These are phyloP conservation scores for Aspergillus nidulans DNA, from an alignment of 495 filamentous ascomycete species.

Conservation along the genomic window DNA sequence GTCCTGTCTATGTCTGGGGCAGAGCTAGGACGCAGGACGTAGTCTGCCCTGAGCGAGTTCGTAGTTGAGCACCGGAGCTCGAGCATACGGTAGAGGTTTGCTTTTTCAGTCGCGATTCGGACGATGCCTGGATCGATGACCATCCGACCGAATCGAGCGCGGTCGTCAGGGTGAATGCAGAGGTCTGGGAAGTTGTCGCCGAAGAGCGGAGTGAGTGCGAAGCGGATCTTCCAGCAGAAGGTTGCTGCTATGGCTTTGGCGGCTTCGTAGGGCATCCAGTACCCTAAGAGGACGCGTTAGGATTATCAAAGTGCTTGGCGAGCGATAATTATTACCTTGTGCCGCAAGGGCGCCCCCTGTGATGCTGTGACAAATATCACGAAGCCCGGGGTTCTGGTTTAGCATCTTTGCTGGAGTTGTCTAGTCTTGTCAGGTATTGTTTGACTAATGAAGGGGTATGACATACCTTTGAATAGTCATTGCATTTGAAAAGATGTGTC, in stretches of 20 bases:
- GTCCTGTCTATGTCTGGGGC: slow-evolving; percentile 1
- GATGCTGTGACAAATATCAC: slow-evolving; percentile 85
- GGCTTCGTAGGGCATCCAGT: slow-evolving; percentile 91
- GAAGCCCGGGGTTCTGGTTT: slow-evolving; percentile 71
- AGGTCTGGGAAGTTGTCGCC: slow-evolving; percentile 69
- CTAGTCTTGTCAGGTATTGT: slow-evolving; percentile 37
- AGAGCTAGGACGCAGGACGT: slow-evolving; percentile 1
- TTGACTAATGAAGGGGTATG: background rate
- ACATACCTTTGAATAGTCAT: slow-evolving; percentile 75
- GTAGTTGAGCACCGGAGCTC: slow-evolving; percentile 12
- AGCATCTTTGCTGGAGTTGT: slow-evolving; percentile 82
- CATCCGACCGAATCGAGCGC: slow-evolving; percentile 59
- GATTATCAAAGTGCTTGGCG: background rate
- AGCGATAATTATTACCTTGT: slow-evolving; percentile 62
- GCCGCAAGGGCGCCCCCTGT: slow-evolving; percentile 85
- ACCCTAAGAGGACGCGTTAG: slow-evolving; percentile 45
- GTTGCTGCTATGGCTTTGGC: slow-evolving; percentile 80
- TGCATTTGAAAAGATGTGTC: slow-evolving; percentile 91
- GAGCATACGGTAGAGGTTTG: slow-evolving; percentile 42
- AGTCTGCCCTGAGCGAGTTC: slow-evolving; percentile 3
- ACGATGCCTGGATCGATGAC: slow-evolving; percentile 62
- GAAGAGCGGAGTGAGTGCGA: slow-evolving; percentile 82
- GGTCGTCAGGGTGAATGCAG: slow-evolving; percentile 59
- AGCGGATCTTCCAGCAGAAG: slow-evolving; percentile 82
- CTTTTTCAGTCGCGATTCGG: slow-evolving; percentile 46